A percentile compares a stretch with the other conserved stretches of the same genome.
Evolutionary conservation across 1,139 yeast genomes (phyloP).

Genomic region (Blastobotrys capitulatus): DNA sequence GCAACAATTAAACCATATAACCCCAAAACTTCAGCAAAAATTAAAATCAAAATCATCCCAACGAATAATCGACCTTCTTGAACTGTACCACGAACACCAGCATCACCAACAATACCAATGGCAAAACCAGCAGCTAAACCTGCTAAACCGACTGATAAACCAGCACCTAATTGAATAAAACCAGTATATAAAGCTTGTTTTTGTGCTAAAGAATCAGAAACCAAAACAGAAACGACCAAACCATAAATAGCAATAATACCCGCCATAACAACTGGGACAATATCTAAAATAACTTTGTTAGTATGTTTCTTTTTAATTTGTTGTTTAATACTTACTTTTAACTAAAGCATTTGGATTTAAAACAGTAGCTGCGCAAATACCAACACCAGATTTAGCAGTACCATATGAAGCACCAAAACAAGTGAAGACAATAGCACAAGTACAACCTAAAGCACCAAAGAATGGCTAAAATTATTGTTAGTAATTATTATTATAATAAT

Average conservation of each 20-base stretch:
- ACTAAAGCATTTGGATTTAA: conserved; percentile 94
- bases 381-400: conserved; percentile 99
- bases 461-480: conserved; percentile 49
- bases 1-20: conserved; percentile 97
- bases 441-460: conserved; percentile 98
- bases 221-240: conserved; percentile 88
- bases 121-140: conserved; percentile 98
- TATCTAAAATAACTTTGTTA: conserved; percentile 12
- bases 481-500: conserved; percentile 4
- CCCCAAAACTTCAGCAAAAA: conserved; percentile 97
- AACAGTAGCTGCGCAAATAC: conserved; percentile 98
- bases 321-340: conserved; percentile 26
- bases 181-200: conserved; percentile 88
- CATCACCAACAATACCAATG: conserved; percentile 98
- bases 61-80: conserved; percentile 97
- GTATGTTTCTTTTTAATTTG: conserved; percentile 9
- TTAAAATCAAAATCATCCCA: conserved; percentile 65
- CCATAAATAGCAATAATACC: conserved; percentile 98
- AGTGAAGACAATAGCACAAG: conserved; percentile 97
- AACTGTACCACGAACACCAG: conserved; percentile 94
- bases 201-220: conserved; percentile 86
- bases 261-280: conserved; percentile 90
- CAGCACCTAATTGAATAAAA: conserved; percentile 95
- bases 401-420: conserved; percentile 99
- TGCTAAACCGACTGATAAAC: conserved; percentile 90